Evolutionary conservation across 2,329 filamentous ascomycete species (phyloP).

Genomic region (Sporothrix curviconia): DNA sequence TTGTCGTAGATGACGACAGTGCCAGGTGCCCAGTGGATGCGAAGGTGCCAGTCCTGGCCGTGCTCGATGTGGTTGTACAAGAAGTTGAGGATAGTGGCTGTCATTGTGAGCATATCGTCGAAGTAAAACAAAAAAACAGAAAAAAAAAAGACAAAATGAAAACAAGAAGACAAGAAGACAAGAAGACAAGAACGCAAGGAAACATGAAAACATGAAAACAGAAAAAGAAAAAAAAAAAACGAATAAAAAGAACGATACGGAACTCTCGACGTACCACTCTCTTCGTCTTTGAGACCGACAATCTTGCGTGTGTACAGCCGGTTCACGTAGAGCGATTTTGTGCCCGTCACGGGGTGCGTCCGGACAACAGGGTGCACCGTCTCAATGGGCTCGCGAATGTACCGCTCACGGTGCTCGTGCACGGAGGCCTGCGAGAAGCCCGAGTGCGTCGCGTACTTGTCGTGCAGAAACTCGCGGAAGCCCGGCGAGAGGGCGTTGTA

Average conservation of each 20-base stretch:
- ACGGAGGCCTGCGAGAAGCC: conserved; percentile 17
- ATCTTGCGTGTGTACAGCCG: conserved; percentile 61
- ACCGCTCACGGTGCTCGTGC: conserved; percentile 29
- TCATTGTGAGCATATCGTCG: too few species aligned
- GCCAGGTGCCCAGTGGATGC: conserved; percentile 41
- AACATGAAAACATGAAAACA: too few species aligned
- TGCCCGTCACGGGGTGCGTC: conserved; percentile 38
- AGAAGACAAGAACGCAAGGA: too few species aligned
- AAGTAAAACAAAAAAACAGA: too few species aligned
- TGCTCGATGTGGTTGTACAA: conserved; percentile 40
- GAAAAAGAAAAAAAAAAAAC: too few species aligned
- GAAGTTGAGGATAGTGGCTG: conserved; percentile 35
- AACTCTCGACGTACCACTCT: too few species aligned
- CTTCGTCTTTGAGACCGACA: conserved; percentile 65
- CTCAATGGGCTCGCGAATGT: conserved; percentile 36
- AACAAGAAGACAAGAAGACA: too few species aligned
- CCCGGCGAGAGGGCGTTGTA: conserved; percentile 22
- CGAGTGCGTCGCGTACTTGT: conserved; percentile 19
- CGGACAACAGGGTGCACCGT: conserved; percentile 39
- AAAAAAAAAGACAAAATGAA: too few species aligned
- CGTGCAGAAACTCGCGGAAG: conserved; percentile 18
- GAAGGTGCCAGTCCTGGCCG: conserved; percentile 40
- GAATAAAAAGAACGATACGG: too few species aligned
- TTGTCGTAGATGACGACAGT: conserved; percentile 37
- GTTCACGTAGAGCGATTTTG: conserved; percentile 39